Base-by-base conservation (phyloP, 257 asterid genomes). In the Nicotiana otophora region DNA sequence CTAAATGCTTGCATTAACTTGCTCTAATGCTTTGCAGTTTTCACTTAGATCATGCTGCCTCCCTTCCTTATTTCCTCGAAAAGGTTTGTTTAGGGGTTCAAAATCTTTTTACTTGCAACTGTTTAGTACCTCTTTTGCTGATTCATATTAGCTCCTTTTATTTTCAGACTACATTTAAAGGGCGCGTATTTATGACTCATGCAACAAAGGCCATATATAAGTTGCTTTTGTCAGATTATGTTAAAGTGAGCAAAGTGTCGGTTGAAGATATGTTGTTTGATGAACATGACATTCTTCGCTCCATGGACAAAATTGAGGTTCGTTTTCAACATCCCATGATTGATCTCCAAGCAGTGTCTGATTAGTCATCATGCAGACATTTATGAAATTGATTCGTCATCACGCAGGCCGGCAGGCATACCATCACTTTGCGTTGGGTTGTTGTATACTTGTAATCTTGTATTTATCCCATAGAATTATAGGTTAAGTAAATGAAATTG, bases 21-120 rank as follows among this genome's bases (percentile, higher is more conserved):
- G n/a, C 16, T 20, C 55, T 75, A 16, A 39, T 53, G 84, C 34
- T 83, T 76, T 86, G 89, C 93, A 96, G 99, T 89, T 96, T 94
- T 91, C 99, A 96, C 92, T 91, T 96, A 93, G 99, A 96, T 88
- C 99, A 96, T 93, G 98, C 99, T 81, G 99, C 98, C 83, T 96
- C 98, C 30, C 98, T 96, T 87, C 98, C 98, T 55, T 96, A 94
- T 91, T 96, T 96, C 75, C 89, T 96, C 82, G 97, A 96, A 89
- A 93, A 94, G 98, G 98, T 96, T 81, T 77, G 87, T 80, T 86
- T 70, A 46, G 61, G 39, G 62, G 26, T 74, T 74, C 80, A 74
- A 23, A 57, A 57, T 74, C 80, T 74, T 74, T 46, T 26, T 26
- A 48, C 7, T 48, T 20, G 2, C 15, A 16, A 48, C 39, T 23